Evolutionary conservation across 75 land plant species (phyloP).

Genomic region (Sequoia sempervirens): DNA sequence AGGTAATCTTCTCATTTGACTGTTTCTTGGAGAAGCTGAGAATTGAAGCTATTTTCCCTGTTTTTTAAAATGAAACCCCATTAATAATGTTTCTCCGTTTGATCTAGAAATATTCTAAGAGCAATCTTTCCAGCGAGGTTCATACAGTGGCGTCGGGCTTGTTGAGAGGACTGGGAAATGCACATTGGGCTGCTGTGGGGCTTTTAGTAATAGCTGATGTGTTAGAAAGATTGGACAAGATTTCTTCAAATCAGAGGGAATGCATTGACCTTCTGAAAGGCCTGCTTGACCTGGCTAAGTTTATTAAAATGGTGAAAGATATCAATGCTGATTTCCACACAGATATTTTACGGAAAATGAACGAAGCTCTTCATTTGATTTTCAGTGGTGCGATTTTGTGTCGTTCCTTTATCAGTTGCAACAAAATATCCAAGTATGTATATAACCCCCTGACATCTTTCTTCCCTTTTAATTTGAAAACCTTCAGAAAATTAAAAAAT

Average conservation of each 20-base stretch:
- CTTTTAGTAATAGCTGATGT: neutral
- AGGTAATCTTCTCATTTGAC: neutral
- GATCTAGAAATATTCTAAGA: too few species aligned
- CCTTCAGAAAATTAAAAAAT: too few species aligned
- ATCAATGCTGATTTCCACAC: neutral
- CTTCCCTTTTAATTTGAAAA: too few species aligned
- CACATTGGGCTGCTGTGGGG: neutral
- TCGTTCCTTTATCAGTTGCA: neutral
- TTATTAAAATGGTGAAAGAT: neutral
- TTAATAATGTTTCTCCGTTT: too few species aligned
- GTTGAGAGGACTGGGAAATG: neutral
- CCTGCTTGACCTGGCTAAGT: neutral
- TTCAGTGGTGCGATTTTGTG: neutral
- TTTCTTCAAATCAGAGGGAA: neutral
- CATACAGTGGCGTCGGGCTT: neutral
- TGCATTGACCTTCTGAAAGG: neutral
- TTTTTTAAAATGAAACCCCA: neutral
- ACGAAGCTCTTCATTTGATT: neutral
- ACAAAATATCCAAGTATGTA: neutral
- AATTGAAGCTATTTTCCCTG: neutral
- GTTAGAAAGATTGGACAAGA: neutral
- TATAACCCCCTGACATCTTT: too few species aligned
- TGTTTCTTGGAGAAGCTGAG: too few species aligned
- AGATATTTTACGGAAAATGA: neutral
- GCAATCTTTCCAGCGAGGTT: neutral